Conservation (phyloP, 1,139 yeast genomes). For the Saccharomycopsis hybrid region DNA sequence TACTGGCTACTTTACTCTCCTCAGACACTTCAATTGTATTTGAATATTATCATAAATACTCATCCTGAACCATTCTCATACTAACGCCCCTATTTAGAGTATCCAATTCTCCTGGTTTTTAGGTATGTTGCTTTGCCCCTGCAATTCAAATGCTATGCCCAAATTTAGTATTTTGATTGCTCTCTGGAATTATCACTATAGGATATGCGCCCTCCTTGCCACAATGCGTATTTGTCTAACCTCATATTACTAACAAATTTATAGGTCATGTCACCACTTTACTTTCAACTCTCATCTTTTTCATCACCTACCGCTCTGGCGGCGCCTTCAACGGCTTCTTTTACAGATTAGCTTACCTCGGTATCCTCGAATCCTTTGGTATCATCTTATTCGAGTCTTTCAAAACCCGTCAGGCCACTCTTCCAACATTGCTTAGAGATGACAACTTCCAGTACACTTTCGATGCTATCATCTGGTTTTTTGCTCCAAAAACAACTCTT, state of each 20-base stretch:
- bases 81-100: conserved; percentile 12
- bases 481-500: conserved; percentile 46
- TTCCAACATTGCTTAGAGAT: conserved; percentile 39
- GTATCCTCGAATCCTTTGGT: conserved; percentile 70
- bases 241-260: not conserved
- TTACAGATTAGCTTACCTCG: conserved; percentile 57
- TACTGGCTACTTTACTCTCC: no score
- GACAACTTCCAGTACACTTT: conserved; percentile 64
- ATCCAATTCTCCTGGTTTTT: conserved; percentile 28
- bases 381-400: conserved; percentile 60
- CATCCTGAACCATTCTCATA: no score
- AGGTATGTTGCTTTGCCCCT: not conserved
- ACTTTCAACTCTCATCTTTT: conserved; percentile 45
- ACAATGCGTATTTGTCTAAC: not conserved
- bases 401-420: conserved; percentile 25
- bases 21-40: no score
- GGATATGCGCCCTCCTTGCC: no score
- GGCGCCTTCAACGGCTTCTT: conserved; percentile 36
- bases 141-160: no score
- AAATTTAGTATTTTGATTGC: no score
- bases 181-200: no score
- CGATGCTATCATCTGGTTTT: conserved; percentile 52
- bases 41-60: no score
- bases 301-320: conserved; percentile 40
- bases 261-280: conserved; percentile 65